These are phyloP conservation scores for Ceratobasidium sp. DNA, from an alignment of 1,284 basidiomycete genomes.

Conservation along the genomic window DNA sequence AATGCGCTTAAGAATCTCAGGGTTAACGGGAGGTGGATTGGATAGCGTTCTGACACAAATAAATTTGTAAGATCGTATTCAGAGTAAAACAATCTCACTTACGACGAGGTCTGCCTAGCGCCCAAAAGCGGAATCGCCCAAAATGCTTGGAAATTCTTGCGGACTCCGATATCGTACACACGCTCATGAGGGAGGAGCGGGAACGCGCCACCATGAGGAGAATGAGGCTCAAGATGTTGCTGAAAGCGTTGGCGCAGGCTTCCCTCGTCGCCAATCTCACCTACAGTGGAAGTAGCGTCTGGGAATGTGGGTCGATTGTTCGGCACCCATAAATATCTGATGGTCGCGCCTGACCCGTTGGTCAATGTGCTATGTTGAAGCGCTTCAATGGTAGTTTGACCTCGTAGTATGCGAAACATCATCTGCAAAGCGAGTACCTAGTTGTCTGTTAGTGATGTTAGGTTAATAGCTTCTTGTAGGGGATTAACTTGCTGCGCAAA, in stretches of 20 bases:
- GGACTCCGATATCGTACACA: constrained; percentile 62
- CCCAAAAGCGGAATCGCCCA: constrained; percentile 53
- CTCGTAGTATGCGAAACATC: constrained; percentile 54
- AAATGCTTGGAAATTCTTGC: constrained; percentile 57
- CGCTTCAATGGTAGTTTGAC: constrained; percentile 59
- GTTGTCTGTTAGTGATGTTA: neutral
- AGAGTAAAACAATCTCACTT: neutral
- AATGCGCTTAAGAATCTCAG: constrained; percentile 14
- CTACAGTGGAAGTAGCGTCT: neutral
- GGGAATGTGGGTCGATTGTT: neutral
- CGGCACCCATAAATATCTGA: constrained; percentile 17
- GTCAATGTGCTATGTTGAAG: constrained; percentile 25
- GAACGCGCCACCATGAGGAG: constrained; percentile 41
- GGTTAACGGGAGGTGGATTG: constrained; percentile 11
- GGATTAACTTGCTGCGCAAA: constrained; percentile 59
- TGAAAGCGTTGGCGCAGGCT: constrained; percentile 28
- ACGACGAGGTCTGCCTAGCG: neutral
- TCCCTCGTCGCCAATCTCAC: neutral
- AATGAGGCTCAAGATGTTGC: constrained; percentile 29
- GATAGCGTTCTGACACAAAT: neutral
- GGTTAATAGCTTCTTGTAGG: neutral
- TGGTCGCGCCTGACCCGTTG: constrained; percentile 44
- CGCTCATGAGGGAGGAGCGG: constrained; percentile 56
- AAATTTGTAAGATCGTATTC: no score
- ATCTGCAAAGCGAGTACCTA: constrained; percentile 24